Evolutionary conservation across 345 rosid genomes (phyloP), one percentile per base, ranked within the genome.

Genomic region (Brassica carinata): DNA sequence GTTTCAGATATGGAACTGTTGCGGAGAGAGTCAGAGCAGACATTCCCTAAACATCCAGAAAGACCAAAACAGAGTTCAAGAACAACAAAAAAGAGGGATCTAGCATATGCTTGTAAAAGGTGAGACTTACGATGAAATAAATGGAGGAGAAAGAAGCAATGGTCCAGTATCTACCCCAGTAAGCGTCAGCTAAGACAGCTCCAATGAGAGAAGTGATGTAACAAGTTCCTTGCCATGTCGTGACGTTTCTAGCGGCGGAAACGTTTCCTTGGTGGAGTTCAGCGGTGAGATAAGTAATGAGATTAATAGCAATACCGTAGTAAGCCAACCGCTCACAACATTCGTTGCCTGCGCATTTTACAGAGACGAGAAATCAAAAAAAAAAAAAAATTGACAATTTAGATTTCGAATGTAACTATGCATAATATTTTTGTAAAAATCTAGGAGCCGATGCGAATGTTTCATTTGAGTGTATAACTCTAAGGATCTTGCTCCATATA

Each of bases 201-300:
- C 88, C 90, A 7, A 88, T 36, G 59, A 87, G 75, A 10, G 90
- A 89, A 85, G 80, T 86, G 76, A 81, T 80, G 23, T 84, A 88
- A 79, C 90, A 85, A 2, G 88, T 82, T 10, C 94, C 91, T 0
- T 87, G 84, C 91, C 91, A 87, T 51, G 84, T 88, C 10, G 84
- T 85, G 70, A 88, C 91, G 67, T 84, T 85, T 40, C 78, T 85
- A 43, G 84, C 79, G 1, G 90, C 89, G 62, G 75, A 36, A 43
- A 64, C 74, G 67, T 45, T 69, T 15, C 62, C 69, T 59, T 77
- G 75, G 18, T 64, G 69, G 51, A 77, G 7, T 27, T 70, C 2
- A 40, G 65, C 17, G 0, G 65, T 64, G 51, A 77, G 74, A 51
- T 77, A 77, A 10, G 59, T 69, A 7, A 77, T 51, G 62, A 77